Evolutionary conservation across 2,329 filamentous ascomycete genomes (phyloP), one percentile per base, ranked within the genome.

Genomic region (Aureobasidium subglaciale): DNA sequence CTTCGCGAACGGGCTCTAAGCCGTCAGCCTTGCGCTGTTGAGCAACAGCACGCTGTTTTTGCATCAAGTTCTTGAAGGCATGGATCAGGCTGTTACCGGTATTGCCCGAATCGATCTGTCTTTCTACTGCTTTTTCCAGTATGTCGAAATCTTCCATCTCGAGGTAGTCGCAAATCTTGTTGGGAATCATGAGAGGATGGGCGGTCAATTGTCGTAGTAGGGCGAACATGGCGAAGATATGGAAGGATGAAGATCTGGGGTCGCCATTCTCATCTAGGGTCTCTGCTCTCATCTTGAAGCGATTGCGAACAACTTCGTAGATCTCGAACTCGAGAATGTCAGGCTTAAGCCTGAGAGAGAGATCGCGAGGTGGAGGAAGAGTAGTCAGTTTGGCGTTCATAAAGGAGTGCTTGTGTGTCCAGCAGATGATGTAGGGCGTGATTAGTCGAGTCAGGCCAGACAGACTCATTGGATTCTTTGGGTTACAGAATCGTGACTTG

Each of bases 371-470:
- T 13, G 67, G 65, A 0, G 81, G 82, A 0, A 85, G 69, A 8
- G 74, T 76, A 15, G 84, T 63, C 1, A 85, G 76, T 0, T 79
- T 77, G 0, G 73, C 68, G 1, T 74, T 71, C 58, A 84, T 79
- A 15, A 84, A 69, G 0, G 65, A 73, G 54, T 81, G 78, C 1
- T 67, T 65, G 64, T 83, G 79, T 0, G 80, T 83, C 5, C 80
- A 72, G 5, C 81, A 71, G 15, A 80, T 72, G 75, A 84, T 79
- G 53, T 80, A 74, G 57, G 68, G 10, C 2, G 15, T 32, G 43
- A 56, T 18, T 4, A 35, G 35, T 6, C 27, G 18, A 11, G 27
- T 42, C 0, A 56, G 43, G 1, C 8, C 5, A 6, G 35, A 43
- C 5, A 25, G 3, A 5, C 43, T 56, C 25, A 34, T 15, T 1